Conservation (phyloP, 345 rosid species). For the Salix suchowensis region DNA sequence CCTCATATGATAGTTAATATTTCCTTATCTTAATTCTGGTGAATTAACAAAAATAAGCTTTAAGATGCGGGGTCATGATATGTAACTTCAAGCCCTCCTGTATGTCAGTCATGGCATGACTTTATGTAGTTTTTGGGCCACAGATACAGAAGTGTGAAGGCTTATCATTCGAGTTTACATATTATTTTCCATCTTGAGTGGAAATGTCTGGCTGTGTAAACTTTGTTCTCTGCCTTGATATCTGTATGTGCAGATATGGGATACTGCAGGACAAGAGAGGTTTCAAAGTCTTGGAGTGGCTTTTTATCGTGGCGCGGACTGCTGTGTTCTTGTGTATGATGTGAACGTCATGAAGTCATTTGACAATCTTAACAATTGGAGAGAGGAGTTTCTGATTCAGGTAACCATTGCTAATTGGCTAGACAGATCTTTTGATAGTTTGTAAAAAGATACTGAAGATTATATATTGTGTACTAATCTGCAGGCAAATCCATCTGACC, state of each 20-base stretch:
- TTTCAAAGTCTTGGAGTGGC: constrained; percentile 96
- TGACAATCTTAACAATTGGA: constrained; percentile 45
- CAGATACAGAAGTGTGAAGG: too few relatives aligned
- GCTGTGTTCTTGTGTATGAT: constrained; percentile 87
- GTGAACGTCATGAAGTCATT: constrained; percentile 59
- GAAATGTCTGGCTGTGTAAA: neutral
- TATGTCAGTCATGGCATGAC: neutral
- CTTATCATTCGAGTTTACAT: neutral
- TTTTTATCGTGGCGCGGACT: constrained; percentile 77
- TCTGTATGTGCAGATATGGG: constrained; percentile 71
- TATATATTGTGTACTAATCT: neutral
- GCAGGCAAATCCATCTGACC: constrained; percentile 88
- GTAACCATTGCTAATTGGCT: constrained; percentile 13
- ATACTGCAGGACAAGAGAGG: constrained; percentile 89
- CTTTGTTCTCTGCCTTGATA: constrained; percentile 3
- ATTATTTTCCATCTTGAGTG: neutral
- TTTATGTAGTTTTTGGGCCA: neutral
- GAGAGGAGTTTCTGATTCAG: constrained; percentile 49
- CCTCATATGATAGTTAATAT: neutral
- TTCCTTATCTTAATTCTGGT: neutral
- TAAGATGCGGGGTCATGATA: neutral
- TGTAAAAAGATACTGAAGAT: neutral
- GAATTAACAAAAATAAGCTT: neutral
- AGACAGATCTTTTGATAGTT: neutral
- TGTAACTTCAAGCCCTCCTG: neutral